Evolutionary conservation across 768 basidiomycete genomes (phyloP).

Genomic region (Agrocybe praecox): DNA sequence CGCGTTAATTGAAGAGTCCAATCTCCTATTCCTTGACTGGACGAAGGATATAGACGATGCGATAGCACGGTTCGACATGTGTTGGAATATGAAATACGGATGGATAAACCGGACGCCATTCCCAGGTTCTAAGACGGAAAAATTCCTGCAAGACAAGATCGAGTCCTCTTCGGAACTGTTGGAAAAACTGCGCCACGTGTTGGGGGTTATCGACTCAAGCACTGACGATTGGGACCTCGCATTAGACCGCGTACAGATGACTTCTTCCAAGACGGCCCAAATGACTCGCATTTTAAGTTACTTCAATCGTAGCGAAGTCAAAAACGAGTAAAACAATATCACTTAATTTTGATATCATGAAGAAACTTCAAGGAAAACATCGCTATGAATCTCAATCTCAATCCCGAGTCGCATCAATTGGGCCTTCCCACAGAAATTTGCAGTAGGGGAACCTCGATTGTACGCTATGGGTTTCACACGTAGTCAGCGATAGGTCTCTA

Average conservation of each 20-base stretch:
- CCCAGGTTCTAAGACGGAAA: neutral
- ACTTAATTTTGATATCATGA: neutral
- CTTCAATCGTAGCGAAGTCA: slow-evolving; percentile 21
- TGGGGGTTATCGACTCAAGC: neutral
- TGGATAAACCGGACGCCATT: neutral
- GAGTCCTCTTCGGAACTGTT: neutral
- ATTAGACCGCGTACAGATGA: neutral
- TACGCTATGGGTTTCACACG: too few relatives aligned
- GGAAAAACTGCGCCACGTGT: neutral
- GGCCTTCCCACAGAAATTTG: too few relatives aligned
- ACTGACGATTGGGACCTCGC: neutral
- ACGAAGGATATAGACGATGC: neutral
- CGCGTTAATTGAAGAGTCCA: neutral
- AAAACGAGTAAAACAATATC: slow-evolving; percentile 20
- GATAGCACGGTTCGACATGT: neutral
- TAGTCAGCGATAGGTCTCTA: too few relatives aligned
- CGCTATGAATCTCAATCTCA: neutral
- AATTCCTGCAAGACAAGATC: neutral
- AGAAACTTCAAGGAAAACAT: too few relatives aligned
- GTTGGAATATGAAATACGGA: neutral
- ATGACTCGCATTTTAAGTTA: slow-evolving; percentile 12
- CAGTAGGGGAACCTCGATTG: too few relatives aligned
- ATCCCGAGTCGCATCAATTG: too few relatives aligned
- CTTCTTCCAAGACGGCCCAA: neutral
- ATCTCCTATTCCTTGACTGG: neutral